Conservation (phyloP, 1,284 basidiomycete genomes). For the Xerocomus minutiporus region DNA sequence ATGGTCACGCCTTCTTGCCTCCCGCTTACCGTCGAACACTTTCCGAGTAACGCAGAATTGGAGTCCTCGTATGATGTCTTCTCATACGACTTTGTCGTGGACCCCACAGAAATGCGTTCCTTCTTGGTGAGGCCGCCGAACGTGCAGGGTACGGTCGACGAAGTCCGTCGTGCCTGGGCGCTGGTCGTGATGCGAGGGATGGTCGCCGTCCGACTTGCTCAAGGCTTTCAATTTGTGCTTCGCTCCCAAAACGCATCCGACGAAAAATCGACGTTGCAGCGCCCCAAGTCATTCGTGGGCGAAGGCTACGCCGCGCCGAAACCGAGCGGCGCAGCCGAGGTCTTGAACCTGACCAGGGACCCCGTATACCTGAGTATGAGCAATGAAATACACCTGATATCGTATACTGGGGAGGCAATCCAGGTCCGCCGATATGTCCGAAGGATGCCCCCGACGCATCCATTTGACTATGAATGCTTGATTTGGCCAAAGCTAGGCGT, state of each 20-base stretch:
- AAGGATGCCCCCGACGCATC: conserved; percentile 58
- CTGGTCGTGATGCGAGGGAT: conserved; percentile 89
- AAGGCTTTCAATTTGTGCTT: conserved; percentile 95
- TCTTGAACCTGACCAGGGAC: conserved; percentile 59
- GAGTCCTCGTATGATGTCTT: conserved; percentile 78
- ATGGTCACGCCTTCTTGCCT: conserved; percentile 82
- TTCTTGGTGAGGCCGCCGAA: conserved; percentile 71
- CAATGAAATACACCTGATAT: conserved; percentile 91
- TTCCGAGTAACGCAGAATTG: conserved; percentile 74
- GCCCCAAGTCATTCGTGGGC: conserved; percentile 51
- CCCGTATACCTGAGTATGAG: conserved; percentile 92
- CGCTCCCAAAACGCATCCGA: conserved; percentile 37
- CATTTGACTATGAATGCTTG: conserved; percentile 80
- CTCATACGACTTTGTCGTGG: conserved; percentile 75
- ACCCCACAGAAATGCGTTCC: conserved; percentile 72
- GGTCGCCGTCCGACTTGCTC: conserved; percentile 86
- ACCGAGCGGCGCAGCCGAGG: conserved; percentile 67
- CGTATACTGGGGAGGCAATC: conserved; percentile 83
- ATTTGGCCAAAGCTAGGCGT: conserved; percentile 90
- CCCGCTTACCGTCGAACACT: conserved; percentile 89
- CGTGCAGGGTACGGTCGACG: conserved; percentile 46
- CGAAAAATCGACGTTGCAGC: conserved; percentile 35
- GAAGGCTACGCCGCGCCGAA: conserved; percentile 55
- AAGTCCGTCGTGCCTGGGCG: conserved; percentile 67
- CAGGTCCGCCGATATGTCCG: conserved; percentile 87